Base-by-base conservation (phyloP, 306 rosid genomes). In the Quercus wislizeni region DNA sequence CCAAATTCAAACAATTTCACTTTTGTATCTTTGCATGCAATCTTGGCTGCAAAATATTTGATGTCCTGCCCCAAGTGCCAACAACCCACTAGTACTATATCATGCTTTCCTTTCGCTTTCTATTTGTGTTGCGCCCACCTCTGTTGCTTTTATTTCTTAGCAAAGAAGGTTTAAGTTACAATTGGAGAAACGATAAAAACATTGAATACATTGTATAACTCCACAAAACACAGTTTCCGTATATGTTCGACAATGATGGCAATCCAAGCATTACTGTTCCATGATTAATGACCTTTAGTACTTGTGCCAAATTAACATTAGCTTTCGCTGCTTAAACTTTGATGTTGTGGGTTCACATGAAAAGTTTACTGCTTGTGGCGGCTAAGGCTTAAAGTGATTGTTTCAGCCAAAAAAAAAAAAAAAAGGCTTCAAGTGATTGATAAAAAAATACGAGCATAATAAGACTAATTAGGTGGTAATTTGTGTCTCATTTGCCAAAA, bases 361-460 rank as follows among this genome's bases (percentile, higher is more conserved):
- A 13, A 20, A 8, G 18, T 68, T 68, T 68, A 46, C n/a, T 67
- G 56, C 41, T 46, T 46, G 15, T 56, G 83, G 79, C 83, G 56
- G 79, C 83, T 9, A 43, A 17, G 17, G 30, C 38, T 57, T 74
- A 23, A 33, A 7, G 13, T 38, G 56, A 0, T 41, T 49, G 46
- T 21, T 21, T 21, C 23, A 21, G 23, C 23, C 23, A 21, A 21
- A 21, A 21, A 21, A 21, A 21, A 21, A 21, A 21, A 21, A 21
- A 21, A 21, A 21, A 21, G 23, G 23, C 23, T 21, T 21, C 23
- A 33, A 7, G 13, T 38, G 56, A 0, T 41, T 49, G 46, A 7
- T 38, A 38, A 7, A 38, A 38, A 38, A 7, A 38, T 38, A 7
- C 46, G 7, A 38, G 46, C 2, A 49, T 3, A 49, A 49, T 49